A percentile compares a stretch with the other conserved stretches of the same genome.
phyloP scores from a whole-genome alignment of 768 basidiomycete genomes.

The Lactarius akahatsu region DNA sequence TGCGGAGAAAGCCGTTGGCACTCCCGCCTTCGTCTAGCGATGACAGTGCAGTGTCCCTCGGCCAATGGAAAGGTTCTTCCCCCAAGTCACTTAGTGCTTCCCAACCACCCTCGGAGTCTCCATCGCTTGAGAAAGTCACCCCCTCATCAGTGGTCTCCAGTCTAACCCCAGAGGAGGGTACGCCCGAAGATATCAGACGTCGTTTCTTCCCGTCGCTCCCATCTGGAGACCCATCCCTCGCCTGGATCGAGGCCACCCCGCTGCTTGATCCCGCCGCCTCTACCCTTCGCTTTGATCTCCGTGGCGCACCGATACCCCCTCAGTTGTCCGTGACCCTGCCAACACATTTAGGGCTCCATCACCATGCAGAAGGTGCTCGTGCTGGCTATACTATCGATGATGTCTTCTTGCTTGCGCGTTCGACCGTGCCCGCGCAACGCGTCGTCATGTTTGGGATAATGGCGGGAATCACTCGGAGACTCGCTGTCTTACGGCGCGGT shows the following conservation, averaged over 20 bases:
- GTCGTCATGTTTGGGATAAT: conserved; percentile 78
- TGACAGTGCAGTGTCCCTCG: conserved; percentile 39
- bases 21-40: conserved; percentile 50
- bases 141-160: background rate
- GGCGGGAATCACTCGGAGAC: conserved; percentile 50
- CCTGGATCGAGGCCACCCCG: conserved; percentile 63
- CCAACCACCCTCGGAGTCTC: background rate
- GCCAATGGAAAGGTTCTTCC: conserved; percentile 39
- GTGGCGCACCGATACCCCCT: conserved; percentile 64
- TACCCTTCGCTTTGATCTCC: conserved; percentile 62
- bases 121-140: background rate
- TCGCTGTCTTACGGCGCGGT: conserved; percentile 34
- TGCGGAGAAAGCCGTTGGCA: conserved; percentile 57
- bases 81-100: background rate
- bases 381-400: conserved; percentile 92
- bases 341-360: conserved; percentile 85
- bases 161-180: conserved; percentile 58
- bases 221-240: conserved; percentile 67
- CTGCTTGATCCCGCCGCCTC: conserved; percentile 35
- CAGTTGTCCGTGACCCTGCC: conserved; percentile 59
- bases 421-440: conserved; percentile 81
- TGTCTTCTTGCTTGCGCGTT: conserved; percentile 73
- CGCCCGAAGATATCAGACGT: conserved; percentile 78
- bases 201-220: conserved; percentile 79
- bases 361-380: conserved; percentile 75